Evolutionary conservation across 1,284 basidiomycete species (phyloP).

Genomic region (Ceratobasidium sp.): DNA sequence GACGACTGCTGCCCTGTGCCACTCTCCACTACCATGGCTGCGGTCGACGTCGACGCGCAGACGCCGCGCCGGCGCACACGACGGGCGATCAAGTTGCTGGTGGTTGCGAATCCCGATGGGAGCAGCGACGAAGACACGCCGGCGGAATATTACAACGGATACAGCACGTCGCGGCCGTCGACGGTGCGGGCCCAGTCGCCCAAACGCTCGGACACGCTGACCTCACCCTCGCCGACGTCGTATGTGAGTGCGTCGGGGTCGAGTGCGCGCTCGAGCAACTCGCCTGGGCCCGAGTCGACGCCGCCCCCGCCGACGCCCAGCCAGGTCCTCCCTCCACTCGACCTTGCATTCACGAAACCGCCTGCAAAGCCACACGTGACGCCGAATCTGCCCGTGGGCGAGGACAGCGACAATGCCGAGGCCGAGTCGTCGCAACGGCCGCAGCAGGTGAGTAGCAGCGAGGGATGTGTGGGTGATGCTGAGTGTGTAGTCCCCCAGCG

Average conservation of each 20-base stretch:
- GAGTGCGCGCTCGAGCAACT: conserved; percentile 28
- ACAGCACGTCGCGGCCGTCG: conserved; percentile 12
- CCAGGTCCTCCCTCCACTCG: conserved; percentile 15
- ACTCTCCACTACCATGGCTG: conserved; percentile 30
- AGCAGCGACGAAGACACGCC: conserved; percentile 28
- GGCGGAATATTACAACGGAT: background rate
- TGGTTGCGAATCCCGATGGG: conserved; percentile 20
- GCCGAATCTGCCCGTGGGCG: conserved; percentile 24
- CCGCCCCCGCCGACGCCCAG: conserved; percentile 25
- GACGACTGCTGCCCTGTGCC: conserved; percentile 15
- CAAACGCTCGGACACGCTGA: conserved; percentile 1
- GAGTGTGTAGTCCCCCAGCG: conserved; percentile 2
- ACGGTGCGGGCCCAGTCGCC: background rate
- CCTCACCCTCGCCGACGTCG: conserved; percentile 24
- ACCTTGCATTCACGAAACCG: background rate
- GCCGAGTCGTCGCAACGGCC: conserved; percentile 15
- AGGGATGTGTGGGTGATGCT: background rate
- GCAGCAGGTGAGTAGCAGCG: background rate
- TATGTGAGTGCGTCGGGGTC: conserved; percentile 12
- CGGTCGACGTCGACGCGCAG: conserved; percentile 15
- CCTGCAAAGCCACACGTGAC: conserved; percentile 29
- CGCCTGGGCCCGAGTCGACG: conserved; percentile 22
- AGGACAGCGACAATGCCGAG: conserved; percentile 28
- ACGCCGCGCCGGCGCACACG: conserved; percentile 19
- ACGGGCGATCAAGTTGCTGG: conserved; percentile 31